Conservation (phyloP, 2,329 filamentous ascomycete species). For the Colletotrichum camelliae region DNA sequence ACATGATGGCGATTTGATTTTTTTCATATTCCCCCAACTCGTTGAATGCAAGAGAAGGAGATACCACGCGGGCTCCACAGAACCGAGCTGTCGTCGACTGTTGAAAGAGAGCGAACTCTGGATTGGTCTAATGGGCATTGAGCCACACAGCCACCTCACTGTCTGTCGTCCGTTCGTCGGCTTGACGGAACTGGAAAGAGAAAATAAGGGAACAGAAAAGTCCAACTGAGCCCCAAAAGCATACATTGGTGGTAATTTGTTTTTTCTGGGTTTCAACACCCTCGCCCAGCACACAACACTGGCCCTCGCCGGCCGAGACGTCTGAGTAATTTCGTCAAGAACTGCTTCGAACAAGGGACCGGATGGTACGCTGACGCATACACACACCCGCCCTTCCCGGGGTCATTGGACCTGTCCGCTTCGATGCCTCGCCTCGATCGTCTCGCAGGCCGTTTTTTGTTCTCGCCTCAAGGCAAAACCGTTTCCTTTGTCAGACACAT, state of each 20-base stretch:
- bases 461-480: background rate
- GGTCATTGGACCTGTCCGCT: background rate
- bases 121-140: background rate
- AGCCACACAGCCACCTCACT: background rate
- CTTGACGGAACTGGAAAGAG: background rate
- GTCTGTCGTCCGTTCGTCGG: background rate
- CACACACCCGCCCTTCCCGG: background rate
- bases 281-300: background rate
- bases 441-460: background rate
- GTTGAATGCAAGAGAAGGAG: constrained; percentile 26
- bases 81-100: constrained; percentile 27
- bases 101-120: background rate
- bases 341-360: background rate
- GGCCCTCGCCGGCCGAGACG: background rate
- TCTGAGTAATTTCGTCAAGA: background rate
- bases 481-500: constrained; percentile 18
- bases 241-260: constrained; percentile 10
- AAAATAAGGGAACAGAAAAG: constrained; percentile 3
- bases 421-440: background rate
- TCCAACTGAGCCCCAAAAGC: constrained; percentile 5
- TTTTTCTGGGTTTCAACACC: background rate
- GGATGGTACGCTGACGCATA: background rate
- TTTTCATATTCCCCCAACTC: constrained; percentile 7
- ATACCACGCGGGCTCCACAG: constrained; percentile 35
- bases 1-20: constrained; percentile 19